phyloP scores from a whole-genome alignment of 345 rosid species.

The Populus ilicifolia region DNA sequence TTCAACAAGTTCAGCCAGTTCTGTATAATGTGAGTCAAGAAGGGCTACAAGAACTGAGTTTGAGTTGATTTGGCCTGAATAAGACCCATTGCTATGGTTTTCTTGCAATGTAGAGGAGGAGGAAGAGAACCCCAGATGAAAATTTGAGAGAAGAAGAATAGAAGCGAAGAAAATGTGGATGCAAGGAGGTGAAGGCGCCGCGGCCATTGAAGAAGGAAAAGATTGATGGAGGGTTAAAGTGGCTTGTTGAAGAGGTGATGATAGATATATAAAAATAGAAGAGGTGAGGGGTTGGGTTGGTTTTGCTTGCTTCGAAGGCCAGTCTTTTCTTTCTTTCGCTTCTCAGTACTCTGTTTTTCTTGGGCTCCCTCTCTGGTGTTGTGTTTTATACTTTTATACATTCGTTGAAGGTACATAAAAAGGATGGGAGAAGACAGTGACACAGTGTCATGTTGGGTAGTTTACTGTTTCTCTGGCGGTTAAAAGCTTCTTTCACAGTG shows the following conservation, averaged over 20 bases:
- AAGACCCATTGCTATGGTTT: neutral
- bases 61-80: conserved; percentile 52
- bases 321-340: neutral
- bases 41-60: conserved; percentile 93
- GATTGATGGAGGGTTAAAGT: neutral
- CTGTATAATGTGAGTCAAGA: conserved; percentile 92
- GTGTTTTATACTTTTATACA: neutral
- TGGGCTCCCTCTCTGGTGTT: neutral
- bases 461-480: too few relatives aligned
- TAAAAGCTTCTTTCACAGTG: too few relatives aligned
- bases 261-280: neutral
- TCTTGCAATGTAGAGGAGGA: neutral
- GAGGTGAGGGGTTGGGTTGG: neutral
- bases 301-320: conserved; percentile 4
- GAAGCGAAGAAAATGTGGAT: neutral
- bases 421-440: neutral
- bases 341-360: neutral
- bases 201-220: neutral
- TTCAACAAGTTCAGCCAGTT: conserved; percentile 79
- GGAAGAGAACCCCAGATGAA: neutral
- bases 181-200: neutral
- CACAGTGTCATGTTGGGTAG: neutral
- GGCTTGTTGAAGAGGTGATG: neutral
- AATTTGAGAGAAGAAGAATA: neutral
- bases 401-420: neutral